Percentiles rank a stretch among this genome's conserved stretches.
Conservation (phyloP, 371 early-diverging fungal genomes). For the Lichtheimia ornata region DNA sequence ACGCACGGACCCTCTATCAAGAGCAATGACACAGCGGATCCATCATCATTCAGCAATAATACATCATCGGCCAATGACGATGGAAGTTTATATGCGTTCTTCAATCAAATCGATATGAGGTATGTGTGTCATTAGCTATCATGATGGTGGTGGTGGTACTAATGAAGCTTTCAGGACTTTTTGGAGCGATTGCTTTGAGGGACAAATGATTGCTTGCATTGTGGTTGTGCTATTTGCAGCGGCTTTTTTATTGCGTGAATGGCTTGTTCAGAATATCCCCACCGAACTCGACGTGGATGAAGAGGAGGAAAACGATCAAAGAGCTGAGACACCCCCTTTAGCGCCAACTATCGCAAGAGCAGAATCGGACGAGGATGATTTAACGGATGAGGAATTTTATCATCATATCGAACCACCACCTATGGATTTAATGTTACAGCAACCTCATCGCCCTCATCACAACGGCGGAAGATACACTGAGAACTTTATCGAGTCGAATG, state of each 20-base stretch:
- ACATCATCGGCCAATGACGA: not conserved
- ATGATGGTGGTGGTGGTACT: not conserved
- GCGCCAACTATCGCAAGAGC: too few species aligned
- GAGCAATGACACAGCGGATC: too few species aligned
- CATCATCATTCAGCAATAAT: not conserved
- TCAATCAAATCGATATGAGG: not conserved
- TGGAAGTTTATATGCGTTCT: not conserved
- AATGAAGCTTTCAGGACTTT: constrained; percentile 44
- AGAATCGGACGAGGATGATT: not conserved
- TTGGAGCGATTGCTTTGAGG: constrained; percentile 80
- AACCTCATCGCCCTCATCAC: not conserved
- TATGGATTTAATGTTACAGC: not conserved
- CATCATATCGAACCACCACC: not conserved
- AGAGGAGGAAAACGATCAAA: constrained; percentile 2
- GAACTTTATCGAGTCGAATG: not conserved
- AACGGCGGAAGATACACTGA: not conserved
- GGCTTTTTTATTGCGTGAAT: constrained; percentile 79
- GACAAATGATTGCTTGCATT: constrained; percentile 73
- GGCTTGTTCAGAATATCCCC: constrained; percentile 73
- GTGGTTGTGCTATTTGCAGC: constrained; percentile 75
- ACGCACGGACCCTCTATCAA: too few species aligned
- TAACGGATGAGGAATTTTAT: not conserved
- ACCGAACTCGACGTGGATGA: constrained; percentile 15
- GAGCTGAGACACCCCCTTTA: too few species aligned
- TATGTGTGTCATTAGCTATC: not conserved